Evolutionary conservation across 345 rosid genomes (phyloP).

Genomic region (Salix koriyanagi): DNA sequence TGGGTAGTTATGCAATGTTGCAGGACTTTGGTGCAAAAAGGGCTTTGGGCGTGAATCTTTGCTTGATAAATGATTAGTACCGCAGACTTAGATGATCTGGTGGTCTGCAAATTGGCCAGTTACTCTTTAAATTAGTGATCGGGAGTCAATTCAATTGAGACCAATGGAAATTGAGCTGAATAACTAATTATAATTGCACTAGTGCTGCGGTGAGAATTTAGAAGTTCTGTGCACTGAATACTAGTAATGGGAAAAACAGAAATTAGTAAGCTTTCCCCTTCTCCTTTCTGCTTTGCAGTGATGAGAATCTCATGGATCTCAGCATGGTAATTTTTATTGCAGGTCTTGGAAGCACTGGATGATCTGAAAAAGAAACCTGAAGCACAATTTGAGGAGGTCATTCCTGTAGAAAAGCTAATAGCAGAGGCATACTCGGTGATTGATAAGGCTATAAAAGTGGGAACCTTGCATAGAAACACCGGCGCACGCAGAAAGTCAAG

Average conservation of each 20-base stretch:
- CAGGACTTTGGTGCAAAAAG: neutral
- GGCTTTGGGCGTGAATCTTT: neutral
- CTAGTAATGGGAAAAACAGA: neutral
- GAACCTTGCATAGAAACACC: conserved; percentile 71
- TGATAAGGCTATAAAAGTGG: conserved; percentile 78
- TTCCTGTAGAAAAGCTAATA: conserved; percentile 67
- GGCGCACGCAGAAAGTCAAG: conserved; percentile 83
- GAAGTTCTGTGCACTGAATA: neutral
- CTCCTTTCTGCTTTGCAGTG: neutral
- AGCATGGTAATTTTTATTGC: neutral
- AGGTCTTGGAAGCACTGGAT: conserved; percentile 80
- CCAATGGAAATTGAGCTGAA: neutral
- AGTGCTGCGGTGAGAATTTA: too few species aligned
- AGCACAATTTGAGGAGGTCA: conserved; percentile 70
- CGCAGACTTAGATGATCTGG: too few species aligned
- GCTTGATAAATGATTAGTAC: neutral
- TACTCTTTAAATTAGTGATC: neutral
- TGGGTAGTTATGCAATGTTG: neutral
- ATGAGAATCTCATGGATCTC: too few species aligned
- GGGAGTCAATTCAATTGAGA: neutral
- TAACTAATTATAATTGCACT: too few species aligned
- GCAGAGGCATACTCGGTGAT: conserved; percentile 83
- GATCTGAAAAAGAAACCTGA: conserved; percentile 74
- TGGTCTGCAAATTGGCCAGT: too few species aligned
- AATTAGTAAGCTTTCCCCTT: neutral